Conservation (phyloP, 129 eudicot genomes). For the Escallonia herrerae region DNA sequence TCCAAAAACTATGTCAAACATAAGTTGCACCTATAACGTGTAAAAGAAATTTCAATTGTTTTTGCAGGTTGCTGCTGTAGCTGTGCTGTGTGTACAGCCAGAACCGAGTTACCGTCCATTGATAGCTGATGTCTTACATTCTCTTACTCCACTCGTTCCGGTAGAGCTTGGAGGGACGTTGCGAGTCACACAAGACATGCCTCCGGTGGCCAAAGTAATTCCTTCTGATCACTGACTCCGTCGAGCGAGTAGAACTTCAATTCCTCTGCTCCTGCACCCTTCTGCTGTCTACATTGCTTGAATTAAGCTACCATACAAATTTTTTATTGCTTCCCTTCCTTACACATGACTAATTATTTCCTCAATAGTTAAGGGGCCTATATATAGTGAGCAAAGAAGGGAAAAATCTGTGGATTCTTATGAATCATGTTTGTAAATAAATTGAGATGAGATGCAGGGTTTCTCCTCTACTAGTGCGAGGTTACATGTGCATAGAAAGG, state of each 20-base stretch:
- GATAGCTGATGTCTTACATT: conserved; percentile 87
- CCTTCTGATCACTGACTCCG: neutral
- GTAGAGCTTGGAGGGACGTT: conserved; percentile 83
- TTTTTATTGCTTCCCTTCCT: neutral
- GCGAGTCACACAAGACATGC: conserved; percentile 29
- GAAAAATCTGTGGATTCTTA: too few species aligned
- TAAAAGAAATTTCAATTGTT: conserved; percentile 7
- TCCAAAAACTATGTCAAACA: too few species aligned
- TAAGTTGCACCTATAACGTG: neutral
- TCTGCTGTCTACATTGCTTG: neutral
- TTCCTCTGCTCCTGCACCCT: neutral
- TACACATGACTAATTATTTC: neutral
- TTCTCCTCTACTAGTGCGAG: too few species aligned
- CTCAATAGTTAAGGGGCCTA: neutral
- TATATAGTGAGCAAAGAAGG: too few species aligned
- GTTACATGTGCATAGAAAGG: too few species aligned
- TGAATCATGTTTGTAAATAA: too few species aligned
- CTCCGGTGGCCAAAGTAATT: neutral
- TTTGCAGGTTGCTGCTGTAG: conserved; percentile 88
- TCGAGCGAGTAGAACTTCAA: too few species aligned
- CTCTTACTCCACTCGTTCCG: conserved; percentile 88
- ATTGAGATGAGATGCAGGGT: too few species aligned
- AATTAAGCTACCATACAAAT: neutral
- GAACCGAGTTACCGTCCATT: conserved; percentile 94
- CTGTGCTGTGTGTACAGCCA: conserved; percentile 87